Evolutionary conservation across 2,329 filamentous ascomycete genomes (phyloP), one percentile per base, ranked within the genome.

Genomic region (Anisogramma anomala): DNA sequence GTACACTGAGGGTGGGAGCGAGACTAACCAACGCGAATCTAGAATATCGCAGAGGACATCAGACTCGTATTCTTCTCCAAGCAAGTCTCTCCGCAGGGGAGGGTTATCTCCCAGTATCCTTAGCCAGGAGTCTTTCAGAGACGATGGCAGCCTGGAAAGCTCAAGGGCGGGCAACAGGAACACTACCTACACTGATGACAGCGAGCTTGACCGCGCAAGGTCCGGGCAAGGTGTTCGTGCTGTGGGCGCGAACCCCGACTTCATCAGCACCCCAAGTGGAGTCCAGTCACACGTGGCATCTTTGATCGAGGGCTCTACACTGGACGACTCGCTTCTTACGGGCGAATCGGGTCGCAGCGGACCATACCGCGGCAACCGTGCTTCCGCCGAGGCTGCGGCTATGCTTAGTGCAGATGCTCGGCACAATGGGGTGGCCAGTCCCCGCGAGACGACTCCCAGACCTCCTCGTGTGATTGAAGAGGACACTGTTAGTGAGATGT

Each of bases 221-320:
- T 69, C 77, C 17, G 79, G 78, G 23, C 82, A 84, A 51, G 75
- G 84, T 42, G 77, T 94, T 19, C 76, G 74, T 22, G 76, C 74
- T 15, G 63, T 86, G 34, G 81, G 74, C 31, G 78, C 79, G 9
- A 94, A 84, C 51, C 81, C 86, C 2, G 72, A 84, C 50, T 81
- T 86, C 54, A 72, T 93, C 3, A 78, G 87, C 51, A 79, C 76
- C 1, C 77, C 75, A 2, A 56, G 78, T 25, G 85, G 74, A 2
- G 79, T 94, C 0, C 88, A 95, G 59, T 95, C 88, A 11, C 84
- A 83, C 8, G 88, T 96, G 9, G 89, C 89, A 6, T 95, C 88
- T 13, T 67, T 96, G 6, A 66, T 80, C 2, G 82, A 91, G 52
- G 85, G 87, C 14, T 89, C 86, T 0, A 65, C 72, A 58, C 57